Evolutionary conservation across 2,329 filamentous ascomycete species (phyloP).

Genomic region (Sporothrix dimorphospora): DNA sequence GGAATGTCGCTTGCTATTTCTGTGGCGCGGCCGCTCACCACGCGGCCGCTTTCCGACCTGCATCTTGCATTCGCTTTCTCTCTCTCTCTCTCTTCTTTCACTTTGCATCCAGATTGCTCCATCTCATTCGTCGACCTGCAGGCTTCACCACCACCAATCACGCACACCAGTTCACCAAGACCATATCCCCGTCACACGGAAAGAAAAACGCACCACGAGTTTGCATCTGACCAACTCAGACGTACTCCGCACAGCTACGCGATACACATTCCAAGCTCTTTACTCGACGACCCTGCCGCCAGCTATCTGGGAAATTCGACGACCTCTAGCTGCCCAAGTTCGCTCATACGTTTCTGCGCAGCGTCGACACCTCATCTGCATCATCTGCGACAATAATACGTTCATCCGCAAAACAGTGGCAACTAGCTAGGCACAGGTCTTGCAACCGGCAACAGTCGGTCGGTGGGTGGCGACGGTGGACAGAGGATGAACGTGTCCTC

Average conservation of each 20-base stretch:
- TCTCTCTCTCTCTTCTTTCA: neutral
- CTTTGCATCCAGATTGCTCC: neutral
- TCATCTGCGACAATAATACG: neutral
- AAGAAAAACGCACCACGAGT: neutral
- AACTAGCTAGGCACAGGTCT: neutral
- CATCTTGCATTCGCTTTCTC: neutral
- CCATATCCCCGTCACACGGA: neutral
- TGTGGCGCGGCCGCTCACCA: conserved; percentile 23
- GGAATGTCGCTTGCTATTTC: conserved; percentile 28
- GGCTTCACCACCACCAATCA: neutral
- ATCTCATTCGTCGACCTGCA: neutral
- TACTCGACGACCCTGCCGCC: neutral
- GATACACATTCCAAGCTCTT: neutral
- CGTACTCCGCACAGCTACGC: neutral
- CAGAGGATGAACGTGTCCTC: neutral
- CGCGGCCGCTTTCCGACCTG: conserved; percentile 13
- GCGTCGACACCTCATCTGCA: too few relatives aligned
- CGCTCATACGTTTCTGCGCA: too few relatives aligned
- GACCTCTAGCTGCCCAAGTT: neutral
- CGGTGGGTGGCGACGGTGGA: neutral
- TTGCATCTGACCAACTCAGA: neutral
- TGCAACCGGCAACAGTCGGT: neutral
- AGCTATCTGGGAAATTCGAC: neutral
- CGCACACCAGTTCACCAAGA: too few relatives aligned
- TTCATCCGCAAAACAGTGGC: neutral